phyloP scores from a whole-genome alignment of 345 rosid species.

The Ceriops decandra region DNA sequence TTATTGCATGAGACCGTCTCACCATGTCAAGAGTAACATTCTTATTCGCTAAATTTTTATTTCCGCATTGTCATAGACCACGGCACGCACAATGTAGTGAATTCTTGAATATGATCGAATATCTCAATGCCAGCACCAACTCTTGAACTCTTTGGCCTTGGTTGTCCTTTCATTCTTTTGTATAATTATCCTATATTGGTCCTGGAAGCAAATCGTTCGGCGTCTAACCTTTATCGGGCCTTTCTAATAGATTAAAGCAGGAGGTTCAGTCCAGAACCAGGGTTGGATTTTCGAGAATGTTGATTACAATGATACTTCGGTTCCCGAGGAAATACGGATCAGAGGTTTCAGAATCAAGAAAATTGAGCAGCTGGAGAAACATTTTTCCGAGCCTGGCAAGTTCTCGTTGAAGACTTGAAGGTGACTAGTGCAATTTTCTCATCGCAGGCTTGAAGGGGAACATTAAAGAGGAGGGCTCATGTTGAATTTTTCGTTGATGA shows the following conservation, averaged over 20 bases:
- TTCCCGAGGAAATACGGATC: slow-evolving; percentile 71
- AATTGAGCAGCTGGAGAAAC: slow-evolving; percentile 63
- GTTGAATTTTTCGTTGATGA: too few relatives aligned
- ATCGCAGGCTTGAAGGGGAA: not conserved
- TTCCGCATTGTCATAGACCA: not conserved
- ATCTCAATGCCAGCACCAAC: not conserved
- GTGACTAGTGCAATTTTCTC: not conserved
- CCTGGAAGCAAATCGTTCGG: not conserved
- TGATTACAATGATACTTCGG: slow-evolving; percentile 60
- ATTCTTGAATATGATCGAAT: too few relatives aligned
- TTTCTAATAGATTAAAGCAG: slow-evolving; percentile 53
- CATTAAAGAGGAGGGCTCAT: too few relatives aligned
- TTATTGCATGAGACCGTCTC: not conserved
- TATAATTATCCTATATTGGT: not conserved
- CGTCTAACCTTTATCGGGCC: not conserved
- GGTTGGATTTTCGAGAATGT: slow-evolving; percentile 76
- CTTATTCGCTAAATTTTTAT: not conserved
- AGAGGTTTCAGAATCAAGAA: slow-evolving; percentile 77
- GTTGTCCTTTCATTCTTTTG: not conserved
- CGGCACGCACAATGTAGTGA: not conserved
- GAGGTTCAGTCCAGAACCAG: slow-evolving; percentile 65
- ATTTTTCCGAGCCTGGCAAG: slow-evolving; percentile 48
- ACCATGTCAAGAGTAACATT: not conserved
- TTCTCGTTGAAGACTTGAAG: slow-evolving; percentile 37
- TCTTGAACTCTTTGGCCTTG: not conserved